Evolutionary conservation across 2,329 filamentous ascomycete species (phyloP).

Genomic region (Fusarium lateritium): DNA sequence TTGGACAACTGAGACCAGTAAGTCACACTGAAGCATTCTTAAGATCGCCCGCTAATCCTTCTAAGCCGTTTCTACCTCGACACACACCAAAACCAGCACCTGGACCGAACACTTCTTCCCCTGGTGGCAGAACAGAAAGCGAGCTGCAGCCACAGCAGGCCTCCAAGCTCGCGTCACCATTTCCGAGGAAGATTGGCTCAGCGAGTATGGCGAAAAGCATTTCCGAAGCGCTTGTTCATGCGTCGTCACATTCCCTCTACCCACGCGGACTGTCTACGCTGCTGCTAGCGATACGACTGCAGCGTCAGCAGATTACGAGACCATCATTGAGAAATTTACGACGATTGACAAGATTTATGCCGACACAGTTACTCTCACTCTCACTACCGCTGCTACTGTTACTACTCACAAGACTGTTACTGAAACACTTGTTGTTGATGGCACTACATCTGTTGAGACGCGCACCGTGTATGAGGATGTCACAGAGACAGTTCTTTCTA

Average conservation of each 20-base stretch:
- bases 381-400: not conserved
- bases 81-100: not conserved
- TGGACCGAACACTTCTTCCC: slow-evolving; percentile 21
- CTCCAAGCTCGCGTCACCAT: slow-evolving; percentile 1
- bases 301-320: not conserved
- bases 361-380: slow-evolving; percentile 10
- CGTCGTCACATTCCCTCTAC: slow-evolving; percentile 14
- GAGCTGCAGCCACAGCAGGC: slow-evolving; percentile 1
- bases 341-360: slow-evolving; percentile 14
- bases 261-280: slow-evolving; percentile 12
- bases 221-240: slow-evolving; percentile 30
- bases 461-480: slow-evolving; percentile 17
- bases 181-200: slow-evolving; percentile 19
- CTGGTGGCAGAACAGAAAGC: slow-evolving; percentile 18
- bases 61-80: not conserved
- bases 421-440: slow-evolving; percentile 4
- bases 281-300: not conserved
- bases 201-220: slow-evolving; percentile 9
- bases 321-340: slow-evolving; percentile 2
- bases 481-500: slow-evolving; percentile 12
- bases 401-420: slow-evolving; percentile 12
- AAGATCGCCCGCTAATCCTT: not conserved
- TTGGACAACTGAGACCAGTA: slow-evolving; percentile 9
- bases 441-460: not conserved
- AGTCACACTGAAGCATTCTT: not conserved